phyloP scores from a whole-genome alignment of 1,139 yeast species.

The Hyphopichia buzzinii region DNA sequence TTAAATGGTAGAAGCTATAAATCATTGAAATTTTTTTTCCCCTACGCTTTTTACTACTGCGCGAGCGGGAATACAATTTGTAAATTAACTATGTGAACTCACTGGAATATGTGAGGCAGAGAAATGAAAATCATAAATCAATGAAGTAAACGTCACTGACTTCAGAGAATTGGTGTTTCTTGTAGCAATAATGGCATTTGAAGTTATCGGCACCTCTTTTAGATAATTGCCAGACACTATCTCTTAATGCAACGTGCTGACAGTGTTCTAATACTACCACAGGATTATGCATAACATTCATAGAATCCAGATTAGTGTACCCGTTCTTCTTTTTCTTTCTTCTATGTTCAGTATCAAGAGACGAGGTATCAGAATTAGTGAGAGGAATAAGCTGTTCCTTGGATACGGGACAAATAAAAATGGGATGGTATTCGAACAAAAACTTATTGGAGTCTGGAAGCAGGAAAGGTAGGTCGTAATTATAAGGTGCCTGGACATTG shows the following conservation, averaged over 20 bases:
- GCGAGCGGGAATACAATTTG: too few relatives aligned
- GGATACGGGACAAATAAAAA: slow-evolving; percentile 88
- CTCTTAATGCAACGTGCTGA: slow-evolving; percentile 44
- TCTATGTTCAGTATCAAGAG: slow-evolving; percentile 13
- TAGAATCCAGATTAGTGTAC: slow-evolving; percentile 5
- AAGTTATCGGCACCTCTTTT: slow-evolving; percentile 42
- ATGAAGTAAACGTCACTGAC: slow-evolving; percentile 45
- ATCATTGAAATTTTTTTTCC: slow-evolving; percentile 1
- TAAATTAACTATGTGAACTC: too few relatives aligned
- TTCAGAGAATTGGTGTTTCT: slow-evolving; percentile 42
- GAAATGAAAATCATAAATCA: slow-evolving; percentile 23
- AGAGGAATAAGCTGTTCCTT: slow-evolving; percentile 66
- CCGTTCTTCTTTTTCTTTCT: slow-evolving; percentile 20
- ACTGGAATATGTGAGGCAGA: too few relatives aligned
- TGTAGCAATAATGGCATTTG: slow-evolving; percentile 50
- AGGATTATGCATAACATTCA: slow-evolving; percentile 24
- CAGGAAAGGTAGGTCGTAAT: slow-evolving; percentile 43
- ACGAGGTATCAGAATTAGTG: slow-evolving; percentile 15
- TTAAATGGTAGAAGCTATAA: too few relatives aligned
- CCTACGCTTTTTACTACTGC: neutral
- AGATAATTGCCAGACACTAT: slow-evolving; percentile 46
- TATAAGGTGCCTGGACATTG: slow-evolving; percentile 22
- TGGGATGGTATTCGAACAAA: slow-evolving; percentile 66
- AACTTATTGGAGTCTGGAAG: slow-evolving; percentile 41
- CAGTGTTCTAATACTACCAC: slow-evolving; percentile 46